These are phyloP conservation scores for Porphyrellus cyaneotinctus DNA, from an alignment of 768 basidiomycete species.

Conservation along the genomic window DNA sequence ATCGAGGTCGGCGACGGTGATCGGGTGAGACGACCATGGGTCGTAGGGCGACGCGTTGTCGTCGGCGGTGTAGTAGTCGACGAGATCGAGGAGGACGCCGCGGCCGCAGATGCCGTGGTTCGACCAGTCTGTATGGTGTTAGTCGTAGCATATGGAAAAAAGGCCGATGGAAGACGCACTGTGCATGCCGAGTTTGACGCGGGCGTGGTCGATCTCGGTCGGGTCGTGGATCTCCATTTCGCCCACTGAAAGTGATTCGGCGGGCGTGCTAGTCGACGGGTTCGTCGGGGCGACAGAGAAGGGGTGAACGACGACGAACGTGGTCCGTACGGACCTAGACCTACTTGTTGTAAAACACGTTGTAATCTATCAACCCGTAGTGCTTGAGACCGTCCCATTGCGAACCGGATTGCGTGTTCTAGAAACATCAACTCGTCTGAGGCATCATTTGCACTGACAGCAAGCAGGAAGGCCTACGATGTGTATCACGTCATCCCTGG, in stretches of 20 bases:
- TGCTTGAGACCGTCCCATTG: conserved; percentile 70
- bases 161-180: conserved; percentile 40
- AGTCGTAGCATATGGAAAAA: background rate
- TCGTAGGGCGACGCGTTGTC: conserved; percentile 50
- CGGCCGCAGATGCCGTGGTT: conserved; percentile 67
- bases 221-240: conserved; percentile 47
- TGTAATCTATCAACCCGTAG: conserved; percentile 49
- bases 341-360: conserved; percentile 62
- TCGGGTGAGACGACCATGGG: conserved; percentile 54
- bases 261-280: conserved; percentile 36
- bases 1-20: conserved; percentile 53
- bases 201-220: conserved; percentile 41
- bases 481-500: conserved; percentile 49
- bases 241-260: conserved; percentile 41
- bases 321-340: background rate
- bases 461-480: conserved; percentile 39
- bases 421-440: background rate
- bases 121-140: conserved; percentile 52
- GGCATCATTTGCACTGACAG: background rate
- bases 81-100: conserved; percentile 63
- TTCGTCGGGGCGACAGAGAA: no score
- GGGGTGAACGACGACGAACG: background rate
- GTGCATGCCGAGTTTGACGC: conserved; percentile 59
- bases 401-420: conserved; percentile 70
- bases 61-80: conserved; percentile 45